These are phyloP conservation scores for Beauveria caledonica DNA, from an alignment of 2,329 filamentous ascomycete genomes.

Conservation along the genomic window DNA sequence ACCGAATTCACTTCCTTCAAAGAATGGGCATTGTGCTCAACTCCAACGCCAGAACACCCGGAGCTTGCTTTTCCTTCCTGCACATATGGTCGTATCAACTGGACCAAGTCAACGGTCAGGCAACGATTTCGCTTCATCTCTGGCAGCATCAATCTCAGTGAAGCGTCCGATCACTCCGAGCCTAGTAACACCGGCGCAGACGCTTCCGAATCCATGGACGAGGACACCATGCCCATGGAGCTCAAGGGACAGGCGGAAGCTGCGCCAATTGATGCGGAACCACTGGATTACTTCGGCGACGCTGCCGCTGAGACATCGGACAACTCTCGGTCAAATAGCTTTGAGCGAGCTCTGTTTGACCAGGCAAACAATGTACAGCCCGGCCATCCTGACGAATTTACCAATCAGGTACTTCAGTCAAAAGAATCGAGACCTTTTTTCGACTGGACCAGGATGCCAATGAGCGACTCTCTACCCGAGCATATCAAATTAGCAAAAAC, in stretches of 20 bases:
- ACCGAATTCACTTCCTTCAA: constrained; percentile 57
- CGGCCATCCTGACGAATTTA: constrained; percentile 34
- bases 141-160: constrained; percentile 33
- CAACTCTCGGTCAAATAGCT: constrained; percentile 11
- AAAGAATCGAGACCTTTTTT: constrained; percentile 47
- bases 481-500: constrained; percentile 68
- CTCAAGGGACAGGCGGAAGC: not conserved
- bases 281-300: constrained; percentile 37
- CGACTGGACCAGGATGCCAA: constrained; percentile 70
- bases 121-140: constrained; percentile 62
- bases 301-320: constrained; percentile 17
- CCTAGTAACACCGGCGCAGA: constrained; percentile 18
- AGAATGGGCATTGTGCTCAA: constrained; percentile 54
- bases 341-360: not conserved
- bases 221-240: not conserved
- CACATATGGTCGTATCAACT: constrained; percentile 55
- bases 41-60: constrained; percentile 42
- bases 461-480: constrained; percentile 53
- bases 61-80: constrained; percentile 48
- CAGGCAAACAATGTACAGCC: constrained; percentile 1
- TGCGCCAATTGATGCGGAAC: constrained; percentile 22
- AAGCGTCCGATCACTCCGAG: constrained; percentile 29
- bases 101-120: constrained; percentile 63
- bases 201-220: constrained; percentile 14
- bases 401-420: constrained; percentile 31